These are phyloP conservation scores for Laetiporus sulphureus DNA, from an alignment of 1,284 basidiomycete genomes.

Conservation along the genomic window DNA sequence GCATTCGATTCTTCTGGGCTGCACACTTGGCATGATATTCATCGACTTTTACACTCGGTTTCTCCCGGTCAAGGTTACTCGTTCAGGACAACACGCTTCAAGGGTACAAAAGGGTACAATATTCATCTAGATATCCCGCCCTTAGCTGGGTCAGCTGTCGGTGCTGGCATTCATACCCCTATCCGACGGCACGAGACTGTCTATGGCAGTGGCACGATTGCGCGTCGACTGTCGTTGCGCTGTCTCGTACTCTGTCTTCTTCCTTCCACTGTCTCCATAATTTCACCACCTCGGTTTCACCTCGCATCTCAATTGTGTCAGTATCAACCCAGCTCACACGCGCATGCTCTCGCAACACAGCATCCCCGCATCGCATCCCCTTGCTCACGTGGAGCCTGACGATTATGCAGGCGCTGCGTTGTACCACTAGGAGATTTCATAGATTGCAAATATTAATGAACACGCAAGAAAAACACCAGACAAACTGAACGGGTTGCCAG, in stretches of 20 bases:
- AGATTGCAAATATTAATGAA: slow-evolving; percentile 24
- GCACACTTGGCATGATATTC: slow-evolving; percentile 27
- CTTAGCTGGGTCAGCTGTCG: slow-evolving; percentile 27
- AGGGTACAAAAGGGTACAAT: slow-evolving; percentile 17
- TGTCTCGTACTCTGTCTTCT: slow-evolving; percentile 9
- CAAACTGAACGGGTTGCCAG: slow-evolving; percentile 16
- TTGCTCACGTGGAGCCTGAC: slow-evolving; percentile 6
- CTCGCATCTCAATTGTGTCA: slow-evolving; percentile 33
- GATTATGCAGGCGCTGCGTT: slow-evolving; percentile 17
- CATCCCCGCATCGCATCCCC: slow-evolving; percentile 18
- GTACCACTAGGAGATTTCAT: slow-evolving; percentile 28
- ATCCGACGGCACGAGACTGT: slow-evolving; percentile 14
- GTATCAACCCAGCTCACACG: slow-evolving; percentile 32
- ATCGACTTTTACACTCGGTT: slow-evolving; percentile 9
- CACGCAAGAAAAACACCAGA: slow-evolving; percentile 22
- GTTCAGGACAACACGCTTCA: slow-evolving; percentile 33
- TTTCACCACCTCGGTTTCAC: slow-evolving; percentile 16
- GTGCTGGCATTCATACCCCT: slow-evolving; percentile 44
- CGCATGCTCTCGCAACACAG: slow-evolving; percentile 35
- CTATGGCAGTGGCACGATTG: too few species aligned
- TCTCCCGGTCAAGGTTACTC: slow-evolving; percentile 24
- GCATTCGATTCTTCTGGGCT: slow-evolving; percentile 25
- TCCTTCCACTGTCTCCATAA: slow-evolving; percentile 15
- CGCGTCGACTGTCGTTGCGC: slow-evolving; percentile 10
- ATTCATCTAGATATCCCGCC: slow-evolving; percentile 25